These are phyloP conservation scores for Parastagonospora nodorum DNA, from an alignment of 2,329 filamentous ascomycete species.

Conservation along the genomic window DNA sequence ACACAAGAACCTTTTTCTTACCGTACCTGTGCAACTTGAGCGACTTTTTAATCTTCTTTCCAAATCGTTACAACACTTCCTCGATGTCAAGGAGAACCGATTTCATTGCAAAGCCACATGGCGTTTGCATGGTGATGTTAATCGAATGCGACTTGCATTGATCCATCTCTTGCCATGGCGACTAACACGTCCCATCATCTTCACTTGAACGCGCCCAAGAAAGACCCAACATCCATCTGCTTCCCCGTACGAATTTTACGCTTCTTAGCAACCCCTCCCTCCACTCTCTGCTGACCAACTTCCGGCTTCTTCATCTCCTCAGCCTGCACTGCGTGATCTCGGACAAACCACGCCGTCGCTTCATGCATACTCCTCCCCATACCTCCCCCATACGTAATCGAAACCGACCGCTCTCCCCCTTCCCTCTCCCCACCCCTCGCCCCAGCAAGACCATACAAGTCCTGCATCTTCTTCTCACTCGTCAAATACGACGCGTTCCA, in stretches of 20 bases:
- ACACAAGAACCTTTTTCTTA: too few relatives aligned
- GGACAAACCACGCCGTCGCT: constrained; percentile 11
- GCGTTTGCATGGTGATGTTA: too few relatives aligned
- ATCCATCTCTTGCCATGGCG: too few relatives aligned
- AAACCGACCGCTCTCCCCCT: constrained; percentile 2
- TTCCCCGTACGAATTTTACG: constrained; percentile 25
- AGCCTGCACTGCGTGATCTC: constrained; percentile 3
- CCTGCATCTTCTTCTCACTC: constrained; percentile 14
- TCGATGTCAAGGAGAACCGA: too few relatives aligned
- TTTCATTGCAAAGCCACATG: too few relatives aligned
- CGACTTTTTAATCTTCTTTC: too few relatives aligned
- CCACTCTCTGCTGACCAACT: not conserved
- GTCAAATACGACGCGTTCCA: constrained; percentile 2
- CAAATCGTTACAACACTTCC: too few relatives aligned
- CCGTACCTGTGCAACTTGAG: too few relatives aligned
- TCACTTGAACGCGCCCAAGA: constrained; percentile 27
- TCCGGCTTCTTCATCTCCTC: not conserved
- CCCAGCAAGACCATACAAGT: constrained; percentile 11
- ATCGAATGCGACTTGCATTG: too few relatives aligned
- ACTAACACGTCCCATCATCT: too few relatives aligned
- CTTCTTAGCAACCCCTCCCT: constrained; percentile 16
- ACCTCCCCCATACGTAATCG: constrained; percentile 5
- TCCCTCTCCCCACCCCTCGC: not conserved
- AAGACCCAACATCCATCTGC: constrained; percentile 23
- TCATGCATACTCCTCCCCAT: not conserved